Conservation (phyloP, 257 asterid genomes). For the Capsicum baccatum region DNA sequence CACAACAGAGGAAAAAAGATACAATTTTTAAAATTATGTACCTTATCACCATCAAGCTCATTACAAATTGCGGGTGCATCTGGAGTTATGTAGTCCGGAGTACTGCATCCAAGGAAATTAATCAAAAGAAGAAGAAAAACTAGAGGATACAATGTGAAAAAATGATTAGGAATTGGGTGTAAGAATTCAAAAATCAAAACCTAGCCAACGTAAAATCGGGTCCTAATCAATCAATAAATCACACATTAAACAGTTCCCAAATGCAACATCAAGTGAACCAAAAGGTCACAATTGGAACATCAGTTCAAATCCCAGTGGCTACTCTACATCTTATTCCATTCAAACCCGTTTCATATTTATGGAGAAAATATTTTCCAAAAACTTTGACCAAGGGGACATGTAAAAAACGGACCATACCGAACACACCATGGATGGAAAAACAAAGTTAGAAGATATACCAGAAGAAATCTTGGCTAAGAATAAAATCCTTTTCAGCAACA, state of each 20-base stretch:
- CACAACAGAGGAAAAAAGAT: neutral
- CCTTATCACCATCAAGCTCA: conserved; percentile 54
- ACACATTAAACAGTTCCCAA: neutral
- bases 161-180: neutral
- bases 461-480: conserved; percentile 97
- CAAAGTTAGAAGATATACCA: conserved; percentile 46
- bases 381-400: too few species aligned
- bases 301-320: neutral
- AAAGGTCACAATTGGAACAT: neutral
- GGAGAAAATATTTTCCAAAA: too few species aligned
- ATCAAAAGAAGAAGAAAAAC: neutral
- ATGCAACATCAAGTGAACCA: neutral
- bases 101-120: conserved; percentile 48
- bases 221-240: neutral
- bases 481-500: conserved; percentile 61
- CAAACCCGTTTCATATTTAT: neutral
- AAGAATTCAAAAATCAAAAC: neutral
- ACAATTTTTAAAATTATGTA: neutral
- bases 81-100: conserved; percentile 94
- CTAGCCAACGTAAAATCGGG: neutral
- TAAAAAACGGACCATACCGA: too few species aligned
- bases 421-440: too few species aligned
- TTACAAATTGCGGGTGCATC: conserved; percentile 58
- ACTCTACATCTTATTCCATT: neutral
- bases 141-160: neutral